phyloP scores from a whole-genome alignment of 2,329 filamentous ascomycete genomes.

The Pseudopyricularia javanii region DNA sequence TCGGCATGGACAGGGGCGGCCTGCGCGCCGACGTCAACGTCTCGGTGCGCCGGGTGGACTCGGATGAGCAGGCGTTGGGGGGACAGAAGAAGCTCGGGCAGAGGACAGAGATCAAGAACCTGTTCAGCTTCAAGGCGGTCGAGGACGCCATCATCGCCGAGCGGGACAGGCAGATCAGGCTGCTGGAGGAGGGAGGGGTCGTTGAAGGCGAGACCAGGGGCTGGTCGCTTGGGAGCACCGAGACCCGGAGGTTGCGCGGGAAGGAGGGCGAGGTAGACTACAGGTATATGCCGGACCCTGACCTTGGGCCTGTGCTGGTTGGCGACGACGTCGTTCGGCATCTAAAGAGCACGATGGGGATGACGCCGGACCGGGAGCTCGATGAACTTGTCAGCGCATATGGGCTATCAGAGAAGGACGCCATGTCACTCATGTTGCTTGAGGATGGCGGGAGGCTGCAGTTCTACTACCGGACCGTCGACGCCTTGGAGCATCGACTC shows the following conservation, averaged over 20 bases:
- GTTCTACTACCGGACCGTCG: constrained; percentile 63
- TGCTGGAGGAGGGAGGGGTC: constrained; percentile 62
- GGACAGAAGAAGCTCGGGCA: constrained; percentile 50
- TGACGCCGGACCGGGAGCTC: constrained; percentile 60
- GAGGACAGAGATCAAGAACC: constrained; percentile 92
- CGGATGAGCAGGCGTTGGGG: constrained; percentile 21
- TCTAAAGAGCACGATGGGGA: constrained; percentile 51
- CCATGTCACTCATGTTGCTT: constrained; percentile 62
- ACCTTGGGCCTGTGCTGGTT: constrained; percentile 70
- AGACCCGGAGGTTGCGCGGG: constrained; percentile 70
- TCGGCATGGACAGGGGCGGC: constrained; percentile 88
- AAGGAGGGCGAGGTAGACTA: constrained; percentile 98
- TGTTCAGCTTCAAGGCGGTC: constrained; percentile 88
- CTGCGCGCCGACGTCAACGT: constrained; percentile 92
- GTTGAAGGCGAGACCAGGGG: constrained; percentile 83
- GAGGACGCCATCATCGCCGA: constrained; percentile 92
- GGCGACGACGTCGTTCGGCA: constrained; percentile 54
- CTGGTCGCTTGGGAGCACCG: constrained; percentile 75
- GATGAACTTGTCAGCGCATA: constrained; percentile 49
- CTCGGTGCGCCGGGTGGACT: constrained; percentile 57
- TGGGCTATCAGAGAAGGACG: constrained; percentile 68
- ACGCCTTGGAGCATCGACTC: constrained; percentile 23
- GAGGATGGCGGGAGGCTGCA: constrained; percentile 71
- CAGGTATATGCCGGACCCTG: constrained; percentile 95
- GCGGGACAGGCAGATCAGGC: constrained; percentile 71